These are phyloP conservation scores for Abortiporus biennis DNA, from an alignment of 1,284 basidiomycete species.

Conservation along the genomic window DNA sequence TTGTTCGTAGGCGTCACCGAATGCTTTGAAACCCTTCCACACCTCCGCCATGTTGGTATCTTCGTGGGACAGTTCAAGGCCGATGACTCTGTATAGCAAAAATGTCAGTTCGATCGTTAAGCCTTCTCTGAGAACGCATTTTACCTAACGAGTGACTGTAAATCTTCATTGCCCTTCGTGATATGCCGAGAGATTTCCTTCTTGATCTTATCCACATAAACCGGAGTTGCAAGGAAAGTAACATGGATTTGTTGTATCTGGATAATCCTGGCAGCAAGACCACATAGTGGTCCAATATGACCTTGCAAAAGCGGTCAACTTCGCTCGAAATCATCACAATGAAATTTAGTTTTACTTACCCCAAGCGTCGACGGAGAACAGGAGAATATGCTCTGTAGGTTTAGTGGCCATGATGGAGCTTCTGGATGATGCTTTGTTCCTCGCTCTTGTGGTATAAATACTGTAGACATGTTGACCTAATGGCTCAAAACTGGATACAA, in stretches of 20 bases:
- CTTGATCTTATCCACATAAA: constrained; percentile 10
- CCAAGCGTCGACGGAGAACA: not conserved
- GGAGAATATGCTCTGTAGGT: too few relatives aligned
- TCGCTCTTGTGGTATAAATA: too few relatives aligned
- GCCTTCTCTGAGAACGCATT: not conserved
- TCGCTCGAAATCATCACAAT: not conserved
- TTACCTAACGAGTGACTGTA: constrained; percentile 1
- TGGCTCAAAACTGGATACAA: too few relatives aligned
- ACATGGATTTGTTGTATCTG: constrained; percentile 13
- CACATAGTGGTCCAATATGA: constrained; percentile 17
- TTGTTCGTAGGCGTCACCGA: constrained; percentile 7
- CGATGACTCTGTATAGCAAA: not conserved
- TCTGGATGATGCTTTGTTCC: too few relatives aligned
- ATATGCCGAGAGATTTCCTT: constrained; percentile 17
- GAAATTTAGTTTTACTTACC: not conserved
- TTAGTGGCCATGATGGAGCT: too few relatives aligned
- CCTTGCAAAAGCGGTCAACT: constrained; percentile 11
- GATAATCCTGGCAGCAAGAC: constrained; percentile 14
- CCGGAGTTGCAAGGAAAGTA: constrained; percentile 14
- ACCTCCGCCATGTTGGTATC: not conserved
- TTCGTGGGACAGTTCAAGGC: not conserved
- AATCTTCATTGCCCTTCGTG: constrained; percentile 6
- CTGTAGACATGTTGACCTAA: too few relatives aligned
- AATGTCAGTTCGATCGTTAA: not conserved
- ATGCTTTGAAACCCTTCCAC: not conserved